Percentiles rank a stretch among this genome's conserved stretches.
These are phyloP conservation scores for Neltuma alba DNA, from an alignment of 306 rosid genomes.

Conservation along the genomic window DNA sequence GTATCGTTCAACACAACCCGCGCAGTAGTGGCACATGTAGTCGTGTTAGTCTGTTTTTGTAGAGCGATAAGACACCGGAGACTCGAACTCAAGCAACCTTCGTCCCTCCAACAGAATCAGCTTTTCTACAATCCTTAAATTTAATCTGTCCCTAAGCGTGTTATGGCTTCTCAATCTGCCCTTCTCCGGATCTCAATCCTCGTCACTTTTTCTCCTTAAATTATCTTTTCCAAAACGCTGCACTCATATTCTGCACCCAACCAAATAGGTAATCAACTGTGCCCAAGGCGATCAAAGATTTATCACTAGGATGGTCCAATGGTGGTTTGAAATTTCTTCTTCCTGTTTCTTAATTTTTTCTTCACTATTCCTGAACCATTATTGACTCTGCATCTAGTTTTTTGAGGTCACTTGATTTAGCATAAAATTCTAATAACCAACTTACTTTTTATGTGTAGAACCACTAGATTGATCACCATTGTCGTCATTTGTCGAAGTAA, in stretches of 20 bases:
- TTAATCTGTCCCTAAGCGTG: not conserved
- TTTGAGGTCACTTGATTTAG: no score
- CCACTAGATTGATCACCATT: not conserved
- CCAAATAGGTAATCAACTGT: slow-evolving; percentile 2
- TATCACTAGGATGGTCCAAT: no score
- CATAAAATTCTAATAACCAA: no score
- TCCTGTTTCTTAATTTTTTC: no score
- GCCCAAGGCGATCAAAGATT: not conserved
- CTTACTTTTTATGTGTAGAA: no score
- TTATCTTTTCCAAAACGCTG: no score
- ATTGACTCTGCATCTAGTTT: no score
- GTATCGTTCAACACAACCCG: not conserved
- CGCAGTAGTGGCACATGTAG: not conserved
- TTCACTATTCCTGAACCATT: no score
- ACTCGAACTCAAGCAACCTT: not conserved
- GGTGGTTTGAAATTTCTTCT: no score
- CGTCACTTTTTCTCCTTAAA: no score
- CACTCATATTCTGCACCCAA: not conserved
- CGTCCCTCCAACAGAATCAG: not conserved
- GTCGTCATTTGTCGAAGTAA: slow-evolving; percentile 2
- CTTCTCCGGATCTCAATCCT: no score
- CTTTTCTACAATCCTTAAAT: not conserved
- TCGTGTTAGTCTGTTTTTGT: not conserved
- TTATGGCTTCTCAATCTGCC: not conserved
- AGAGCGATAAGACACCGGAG: not conserved